Evolutionary conservation across 768 basidiomycete species (phyloP).

Genomic region (Tylopilus subfusipes): DNA sequence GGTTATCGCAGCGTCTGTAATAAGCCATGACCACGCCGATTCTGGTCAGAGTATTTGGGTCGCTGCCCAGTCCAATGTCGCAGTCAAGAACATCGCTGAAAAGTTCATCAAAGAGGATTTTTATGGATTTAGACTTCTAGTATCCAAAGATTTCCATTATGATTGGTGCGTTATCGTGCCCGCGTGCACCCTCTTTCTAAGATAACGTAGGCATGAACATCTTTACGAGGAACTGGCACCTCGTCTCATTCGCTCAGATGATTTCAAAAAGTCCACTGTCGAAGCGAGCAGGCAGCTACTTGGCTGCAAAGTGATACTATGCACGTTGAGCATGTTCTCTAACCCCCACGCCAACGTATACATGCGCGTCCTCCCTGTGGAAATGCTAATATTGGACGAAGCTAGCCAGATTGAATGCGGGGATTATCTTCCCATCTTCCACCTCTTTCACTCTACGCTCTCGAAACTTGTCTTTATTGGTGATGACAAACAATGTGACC

Average conservation of each 20-base stretch:
- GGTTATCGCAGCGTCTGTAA: slow-evolving; percentile 38
- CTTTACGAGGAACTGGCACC: slow-evolving; percentile 36
- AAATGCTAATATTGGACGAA: slow-evolving; percentile 44
- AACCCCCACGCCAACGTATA: slow-evolving; percentile 17
- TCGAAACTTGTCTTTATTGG: slow-evolving; percentile 39
- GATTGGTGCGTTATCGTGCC: slow-evolving; percentile 36
- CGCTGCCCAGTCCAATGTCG: slow-evolving; percentile 48
- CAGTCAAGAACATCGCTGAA: slow-evolving; percentile 52
- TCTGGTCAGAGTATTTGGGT: slow-evolving; percentile 34
- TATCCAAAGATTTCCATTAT: slow-evolving; percentile 44
- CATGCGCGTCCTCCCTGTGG: slow-evolving; percentile 31
- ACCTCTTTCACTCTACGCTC: slow-evolving; percentile 25
- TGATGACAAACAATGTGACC: slow-evolving; percentile 37
- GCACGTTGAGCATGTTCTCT: slow-evolving; percentile 48
- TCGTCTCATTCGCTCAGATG: slow-evolving; percentile 38
- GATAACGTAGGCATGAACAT: slow-evolving; percentile 45
- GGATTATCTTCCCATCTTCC: slow-evolving; percentile 37
- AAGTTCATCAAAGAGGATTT: slow-evolving; percentile 36
- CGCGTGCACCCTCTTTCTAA: not conserved
- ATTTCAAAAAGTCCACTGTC: slow-evolving; percentile 16
- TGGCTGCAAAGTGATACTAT: slow-evolving; percentile 38
- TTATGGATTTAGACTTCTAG: slow-evolving; percentile 37
- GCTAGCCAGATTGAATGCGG: slow-evolving; percentile 45
- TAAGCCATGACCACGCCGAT: slow-evolving; percentile 16
- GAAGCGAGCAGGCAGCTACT: slow-evolving; percentile 25